A percentile compares a stretch with the other conserved stretches of the same genome.
Conservation (phyloP, 331 rosid genomes). For the Saraca asoca region DNA sequence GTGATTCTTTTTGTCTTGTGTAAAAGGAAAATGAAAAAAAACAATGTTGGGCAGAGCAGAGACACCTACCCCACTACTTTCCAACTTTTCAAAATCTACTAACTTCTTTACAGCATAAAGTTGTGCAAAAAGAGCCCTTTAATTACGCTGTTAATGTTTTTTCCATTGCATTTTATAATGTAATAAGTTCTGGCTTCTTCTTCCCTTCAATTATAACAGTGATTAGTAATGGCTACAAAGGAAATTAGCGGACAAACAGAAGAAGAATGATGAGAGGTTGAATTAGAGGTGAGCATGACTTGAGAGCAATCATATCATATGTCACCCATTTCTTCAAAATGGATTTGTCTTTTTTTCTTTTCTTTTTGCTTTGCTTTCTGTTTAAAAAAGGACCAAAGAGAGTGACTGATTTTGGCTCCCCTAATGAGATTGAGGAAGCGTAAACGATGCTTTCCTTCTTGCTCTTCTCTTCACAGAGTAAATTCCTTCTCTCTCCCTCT, state of each 20-base stretch:
- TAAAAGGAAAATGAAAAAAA: slow-evolving; percentile 25
- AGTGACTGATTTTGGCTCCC: slow-evolving; percentile 46
- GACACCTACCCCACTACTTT: slow-evolving; percentile 46
- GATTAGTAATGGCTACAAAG: slow-evolving; percentile 37
- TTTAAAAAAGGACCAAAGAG: slow-evolving; percentile 37
- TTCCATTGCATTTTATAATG: slow-evolving; percentile 18
- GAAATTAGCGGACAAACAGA: slow-evolving; percentile 41
- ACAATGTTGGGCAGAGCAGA: slow-evolving; percentile 39
- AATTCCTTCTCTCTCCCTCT: slow-evolving; percentile 27
- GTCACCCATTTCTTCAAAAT: slow-evolving; percentile 44
- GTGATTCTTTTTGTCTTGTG: slow-evolving; percentile 47
- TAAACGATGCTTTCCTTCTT: slow-evolving; percentile 82
- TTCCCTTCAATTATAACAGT: slow-evolving; percentile 21
- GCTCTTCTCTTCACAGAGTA: slow-evolving; percentile 80
- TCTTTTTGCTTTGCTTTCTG: slow-evolving; percentile 43
- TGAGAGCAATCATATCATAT: slow-evolving; percentile 59
- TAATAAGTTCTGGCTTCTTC: slow-evolving; percentile 36
- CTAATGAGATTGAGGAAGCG: slow-evolving; percentile 86
- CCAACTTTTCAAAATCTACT: slow-evolving; percentile 39
- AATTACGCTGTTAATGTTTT: slow-evolving; percentile 42
- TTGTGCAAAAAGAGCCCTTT: slow-evolving; percentile 40
- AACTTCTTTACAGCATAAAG: slow-evolving; percentile 41
- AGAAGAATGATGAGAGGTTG: slow-evolving; percentile 54
- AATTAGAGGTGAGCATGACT: slow-evolving; percentile 56
- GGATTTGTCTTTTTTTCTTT: slow-evolving; percentile 24